Percentiles rank a stretch among this genome's conserved stretches.
phyloP scores from a whole-genome alignment of 352 stramenopile genomes.

The Pythium monospermum region DNA sequence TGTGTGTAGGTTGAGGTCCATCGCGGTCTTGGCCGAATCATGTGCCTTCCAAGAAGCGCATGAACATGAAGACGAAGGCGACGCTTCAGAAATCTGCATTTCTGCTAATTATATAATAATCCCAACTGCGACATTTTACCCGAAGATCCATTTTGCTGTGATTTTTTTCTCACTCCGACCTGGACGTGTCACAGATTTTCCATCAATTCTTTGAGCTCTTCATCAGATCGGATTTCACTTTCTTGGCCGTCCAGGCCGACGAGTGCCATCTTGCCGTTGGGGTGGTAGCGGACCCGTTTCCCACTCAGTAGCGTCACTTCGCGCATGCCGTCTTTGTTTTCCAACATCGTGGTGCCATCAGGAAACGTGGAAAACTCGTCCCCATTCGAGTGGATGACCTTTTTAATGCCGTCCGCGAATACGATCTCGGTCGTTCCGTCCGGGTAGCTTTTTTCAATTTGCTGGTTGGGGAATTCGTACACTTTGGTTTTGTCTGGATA shows the following conservation, averaged over 20 bases:
- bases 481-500: slow-evolving; percentile 92
- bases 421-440: slow-evolving; percentile 93
- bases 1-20: slow-evolving; percentile 28
- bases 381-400: slow-evolving; percentile 69
- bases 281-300: slow-evolving; percentile 69
- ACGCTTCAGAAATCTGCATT: too few relatives aligned
- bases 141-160: too few relatives aligned
- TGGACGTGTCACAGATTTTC: slow-evolving; percentile 28
- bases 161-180: too few relatives aligned
- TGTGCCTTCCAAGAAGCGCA: slow-evolving; percentile 13
- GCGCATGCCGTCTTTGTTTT: slow-evolving; percentile 57
- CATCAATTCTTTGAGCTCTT: slow-evolving; percentile 56
- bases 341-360: slow-evolving; percentile 80
- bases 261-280: slow-evolving; percentile 64
- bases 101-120: slow-evolving; percentile 12
- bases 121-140: too few relatives aligned
- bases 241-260: slow-evolving; percentile 40
- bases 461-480: slow-evolving; percentile 95
- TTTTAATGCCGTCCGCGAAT: slow-evolving; percentile 93
- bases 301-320: slow-evolving; percentile 76
- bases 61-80: too few relatives aligned
- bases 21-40: slow-evolving; percentile 19
- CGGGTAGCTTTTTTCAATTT: slow-evolving; percentile 91
- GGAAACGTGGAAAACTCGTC: slow-evolving; percentile 81
- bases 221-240: slow-evolving; percentile 54